These are phyloP conservation scores for Puccinia triticina DNA, from an alignment of 1,284 basidiomycete genomes.

Conservation along the genomic window DNA sequence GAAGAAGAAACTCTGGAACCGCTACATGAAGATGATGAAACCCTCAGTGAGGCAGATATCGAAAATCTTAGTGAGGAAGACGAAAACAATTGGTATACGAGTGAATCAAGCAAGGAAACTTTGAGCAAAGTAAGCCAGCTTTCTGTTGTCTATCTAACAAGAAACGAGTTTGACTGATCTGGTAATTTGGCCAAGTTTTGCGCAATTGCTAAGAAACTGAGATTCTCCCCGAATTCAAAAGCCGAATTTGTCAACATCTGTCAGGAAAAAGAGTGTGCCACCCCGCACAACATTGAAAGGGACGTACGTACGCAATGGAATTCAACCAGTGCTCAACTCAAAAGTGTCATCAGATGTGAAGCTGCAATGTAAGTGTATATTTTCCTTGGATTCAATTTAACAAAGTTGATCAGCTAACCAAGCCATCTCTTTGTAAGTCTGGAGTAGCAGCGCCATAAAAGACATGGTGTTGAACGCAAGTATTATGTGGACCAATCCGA, in stretches of 20 bases:
- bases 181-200: neutral
- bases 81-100: neutral
- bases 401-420: no score
- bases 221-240: neutral
- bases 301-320: no score
- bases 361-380: neutral
- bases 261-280: slow-evolving; percentile 4
- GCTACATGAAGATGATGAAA: neutral
- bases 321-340: no score
- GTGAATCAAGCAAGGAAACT: neutral
- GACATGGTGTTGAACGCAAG: no score
- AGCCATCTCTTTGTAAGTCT: no score
- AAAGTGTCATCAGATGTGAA: no score
- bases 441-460: no score
- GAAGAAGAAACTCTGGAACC: no score
- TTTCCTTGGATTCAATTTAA: neutral
- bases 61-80: neutral
- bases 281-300: no score
- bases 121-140: slow-evolving; percentile 8
- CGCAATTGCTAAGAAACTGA: slow-evolving; percentile 1
- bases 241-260: neutral
- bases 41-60: no score
- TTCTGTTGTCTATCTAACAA: no score
- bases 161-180: neutral
- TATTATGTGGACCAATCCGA: no score